Evolutionary conservation across 441 rosid genomes (phyloP), one percentile per base, ranked within the genome.

Genomic region (Jatropha multifida): DNA sequence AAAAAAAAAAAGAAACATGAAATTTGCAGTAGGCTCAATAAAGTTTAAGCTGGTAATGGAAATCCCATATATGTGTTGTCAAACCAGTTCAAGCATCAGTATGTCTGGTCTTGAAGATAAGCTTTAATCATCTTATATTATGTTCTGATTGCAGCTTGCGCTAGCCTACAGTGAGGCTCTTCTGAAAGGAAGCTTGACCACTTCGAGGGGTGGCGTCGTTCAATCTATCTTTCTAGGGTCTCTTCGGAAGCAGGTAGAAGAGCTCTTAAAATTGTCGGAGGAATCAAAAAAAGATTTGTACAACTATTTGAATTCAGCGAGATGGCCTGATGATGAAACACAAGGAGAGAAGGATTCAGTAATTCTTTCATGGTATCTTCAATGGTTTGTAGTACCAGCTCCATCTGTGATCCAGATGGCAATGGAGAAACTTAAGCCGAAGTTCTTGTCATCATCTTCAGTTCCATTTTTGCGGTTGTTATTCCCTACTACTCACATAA

Each of bases 321-420:
- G 81, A 71, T 92, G 98, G 98, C 91, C 97, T 17, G 52, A 58
- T 37, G 76, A 84, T n/a, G 79, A 76, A 61, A 70, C 86, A 67
- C 71, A 40, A 37, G 78, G 78, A 70, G 78, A 80, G 70, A 87
- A 81, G 76, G 85, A 81, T 52, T 69, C 79, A 37, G 65, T 85
- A 55, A 79, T 89, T 62, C 91, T 93, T 68, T 88, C 98, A 42
- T 90, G 98, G 98, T 91, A 94, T 84, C 87, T 96, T 26, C 91
- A 87, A 77, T 92, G 97, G 98, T 90, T 81, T 71, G 86, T 88
- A 4, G 83, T 94, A 18, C 95, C 98, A 40, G 76, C 92, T 72
- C 87, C 94, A 5, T 78, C 88, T n/a, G 79, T 78, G 60, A 83
- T 90, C 72, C 81, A 85, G 85, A 79, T 80, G 70, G 83, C 83